phyloP scores from a whole-genome alignment of 1,139 yeast species.

The Hansenula sp. region DNA sequence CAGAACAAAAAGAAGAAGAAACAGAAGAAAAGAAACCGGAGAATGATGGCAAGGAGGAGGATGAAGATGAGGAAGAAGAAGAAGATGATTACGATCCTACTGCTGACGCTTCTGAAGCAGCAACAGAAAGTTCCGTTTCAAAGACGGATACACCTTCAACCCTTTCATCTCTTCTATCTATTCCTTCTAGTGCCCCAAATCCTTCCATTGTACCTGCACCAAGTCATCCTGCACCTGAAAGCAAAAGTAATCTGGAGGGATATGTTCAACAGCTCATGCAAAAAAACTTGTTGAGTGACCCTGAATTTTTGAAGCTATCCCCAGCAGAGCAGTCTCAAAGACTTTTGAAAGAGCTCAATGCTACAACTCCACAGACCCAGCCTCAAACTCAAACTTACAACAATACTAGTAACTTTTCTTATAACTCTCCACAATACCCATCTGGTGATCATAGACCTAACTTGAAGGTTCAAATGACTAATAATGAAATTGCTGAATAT shows the following conservation, averaged over 20 bases:
- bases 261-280: too few relatives aligned
- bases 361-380: slow-evolving; percentile 12
- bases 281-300: slow-evolving; percentile 29
- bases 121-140: background rate
- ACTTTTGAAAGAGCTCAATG: slow-evolving; percentile 24
- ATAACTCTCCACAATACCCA: slow-evolving; percentile 7
- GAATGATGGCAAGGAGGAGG: slow-evolving; percentile 6
- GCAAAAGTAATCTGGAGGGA: background rate
- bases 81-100: slow-evolving; percentile 16
- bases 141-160: slow-evolving; percentile 1
- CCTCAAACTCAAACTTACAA: slow-evolving; percentile 5
- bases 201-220: background rate
- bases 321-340: slow-evolving; percentile 34
- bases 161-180: slow-evolving; percentile 2
- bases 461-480: slow-evolving; percentile 49
- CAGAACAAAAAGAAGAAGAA: slow-evolving; percentile 2
- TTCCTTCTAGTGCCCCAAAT: slow-evolving; percentile 1
- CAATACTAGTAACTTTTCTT: background rate
- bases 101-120: slow-evolving; percentile 3
- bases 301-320: slow-evolving; percentile 32
- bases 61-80: slow-evolving; percentile 9
- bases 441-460: slow-evolving; percentile 46
- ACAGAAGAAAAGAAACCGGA: slow-evolving; percentile 9
- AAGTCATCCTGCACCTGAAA: background rate
- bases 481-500: slow-evolving; percentile 50